Conservation (phyloP, 2,329 filamentous ascomycete genomes). For the Clonostachys solani region DNA sequence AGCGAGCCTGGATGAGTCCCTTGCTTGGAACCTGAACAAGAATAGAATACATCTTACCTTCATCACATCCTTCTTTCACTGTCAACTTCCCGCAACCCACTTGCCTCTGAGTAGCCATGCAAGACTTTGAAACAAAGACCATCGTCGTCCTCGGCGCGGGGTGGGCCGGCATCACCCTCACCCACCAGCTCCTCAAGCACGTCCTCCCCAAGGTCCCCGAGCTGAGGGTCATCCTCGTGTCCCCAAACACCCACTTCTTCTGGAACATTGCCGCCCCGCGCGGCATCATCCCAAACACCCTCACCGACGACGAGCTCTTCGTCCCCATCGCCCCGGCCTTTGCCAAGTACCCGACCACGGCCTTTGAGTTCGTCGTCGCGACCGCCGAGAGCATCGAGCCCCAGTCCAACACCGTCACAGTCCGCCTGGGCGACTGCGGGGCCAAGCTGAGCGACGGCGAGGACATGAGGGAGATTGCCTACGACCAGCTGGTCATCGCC, state of each 20-base stretch:
- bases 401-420: constrained; percentile 20
- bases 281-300: constrained; percentile 38
- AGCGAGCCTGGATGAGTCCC: too few species aligned
- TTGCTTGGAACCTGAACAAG: too few species aligned
- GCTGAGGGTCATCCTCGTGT: constrained; percentile 38
- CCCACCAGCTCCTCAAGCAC: constrained; percentile 45
- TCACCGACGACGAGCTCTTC: constrained; percentile 32
- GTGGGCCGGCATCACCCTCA: constrained; percentile 37
- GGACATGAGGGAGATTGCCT: constrained; percentile 29
- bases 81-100: too few species aligned
- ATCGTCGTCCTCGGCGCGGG: constrained; percentile 48
- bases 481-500: constrained; percentile 50
- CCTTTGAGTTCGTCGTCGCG: constrained; percentile 49
- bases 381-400: constrained; percentile 35
- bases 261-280: constrained; percentile 44
- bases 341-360: constrained; percentile 34
- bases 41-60: too few species aligned
- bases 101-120: constrained; percentile 9
- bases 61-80: too few species aligned
- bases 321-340: constrained; percentile 35
- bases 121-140: constrained; percentile 14
- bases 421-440: not conserved
- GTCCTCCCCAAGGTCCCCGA: constrained; percentile 29
- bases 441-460: constrained; percentile 21
- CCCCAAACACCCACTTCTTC: constrained; percentile 42